Evolutionary conservation across 2,329 filamentous ascomycete species (phyloP), one percentile per base, ranked within the genome.

Genomic region (Trichoderma sp.): DNA sequence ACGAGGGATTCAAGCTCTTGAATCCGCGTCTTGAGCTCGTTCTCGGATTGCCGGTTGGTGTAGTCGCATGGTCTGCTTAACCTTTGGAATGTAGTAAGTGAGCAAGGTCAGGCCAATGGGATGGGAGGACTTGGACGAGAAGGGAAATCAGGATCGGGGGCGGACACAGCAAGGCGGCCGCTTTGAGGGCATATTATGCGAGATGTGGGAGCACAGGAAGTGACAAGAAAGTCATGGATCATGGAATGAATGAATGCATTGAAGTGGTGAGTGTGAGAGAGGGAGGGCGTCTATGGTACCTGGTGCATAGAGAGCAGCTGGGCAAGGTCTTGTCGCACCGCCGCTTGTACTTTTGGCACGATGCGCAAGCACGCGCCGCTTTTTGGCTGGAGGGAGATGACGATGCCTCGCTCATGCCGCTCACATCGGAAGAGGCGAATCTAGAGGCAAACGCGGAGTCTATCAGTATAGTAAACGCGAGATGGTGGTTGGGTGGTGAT

Each of bases 321-420:
- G 67, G 67, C 19, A 67, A 50, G 10, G 28, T 17, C 43, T 67
- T 68, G 58, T 68, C 67, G 52, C 67, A 68, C 2, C 67, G 65
- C 21, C 67, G 58, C 57, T 68, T 68, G 52, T 68, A 67, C 47
- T 68, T 67, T 51, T 59, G 60, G 30, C 67, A 68, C 6, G 65
- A 17, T n/a, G 50, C 62, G 44, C 67, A 68, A n/a, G 67, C 67
- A 12, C 65, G 67, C 19, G 30, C 10, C n/a, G 65, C 48, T 45
- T 58, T 64, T 26, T 63, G 48, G 30, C 21, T 41, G 7, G 63
- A 54, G 19, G 50, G n/a, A 9, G 60, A n/a, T 19, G 50, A 45
- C 10, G 57, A 51, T 7, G 7, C 17, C 3, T 62, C 50, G 28
- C 51, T 61, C 64, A 57, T 57, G 7, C 10, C 51, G 21, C 51